Evolutionary conservation across 2,329 filamentous ascomycete genomes (phyloP), one percentile per base, ranked within the genome.

Genomic region (Neonectria neomacrospora): DNA sequence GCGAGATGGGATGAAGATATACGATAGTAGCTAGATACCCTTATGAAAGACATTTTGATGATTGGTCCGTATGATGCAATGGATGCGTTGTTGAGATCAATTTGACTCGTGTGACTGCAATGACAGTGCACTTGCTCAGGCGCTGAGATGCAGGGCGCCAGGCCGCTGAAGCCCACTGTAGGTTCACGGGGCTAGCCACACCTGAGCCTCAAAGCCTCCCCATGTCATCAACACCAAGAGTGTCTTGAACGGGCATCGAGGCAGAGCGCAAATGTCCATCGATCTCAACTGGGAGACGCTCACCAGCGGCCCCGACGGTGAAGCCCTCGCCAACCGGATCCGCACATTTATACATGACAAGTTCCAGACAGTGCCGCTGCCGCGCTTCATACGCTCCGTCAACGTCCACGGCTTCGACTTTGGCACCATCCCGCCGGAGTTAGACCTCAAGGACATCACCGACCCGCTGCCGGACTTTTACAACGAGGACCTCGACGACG

Each of bases 401-500:
- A 91, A 93, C 58, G 94, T 97, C 42, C 94, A 97, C 77, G 90
- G 92, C 65, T 99, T 99, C 80, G 90, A 95, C 67, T 97, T 99
- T 77, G 96, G 96, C 51, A 88, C 84, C 28, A 89, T 95, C 53
- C 85, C 92, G 41, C 96, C 96, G 2, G 87, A 92, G 71, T 87
- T 99, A 44, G 93, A 96, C 75, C 90, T 99, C 73, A 98, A 97
- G 80, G 96, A 98, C 78, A 94, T 99, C 65, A 96, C 95, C 71
- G 94, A 99, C 76, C 96, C 96, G 2, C 86, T 98, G 62, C 90
- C 94, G 1, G 96, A 99, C 74, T 99, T 99, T 76, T 99, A 99
- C 82, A 96, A 97, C 72, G 90, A 92, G 70, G 88, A 91, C 26
- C 82, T 89, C 39, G 86, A 88, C 12, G 82, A 76, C 2, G 78